phyloP scores from a whole-genome alignment of 2,329 filamentous ascomycete genomes.

The Magnaporthiopsis incrustans region DNA sequence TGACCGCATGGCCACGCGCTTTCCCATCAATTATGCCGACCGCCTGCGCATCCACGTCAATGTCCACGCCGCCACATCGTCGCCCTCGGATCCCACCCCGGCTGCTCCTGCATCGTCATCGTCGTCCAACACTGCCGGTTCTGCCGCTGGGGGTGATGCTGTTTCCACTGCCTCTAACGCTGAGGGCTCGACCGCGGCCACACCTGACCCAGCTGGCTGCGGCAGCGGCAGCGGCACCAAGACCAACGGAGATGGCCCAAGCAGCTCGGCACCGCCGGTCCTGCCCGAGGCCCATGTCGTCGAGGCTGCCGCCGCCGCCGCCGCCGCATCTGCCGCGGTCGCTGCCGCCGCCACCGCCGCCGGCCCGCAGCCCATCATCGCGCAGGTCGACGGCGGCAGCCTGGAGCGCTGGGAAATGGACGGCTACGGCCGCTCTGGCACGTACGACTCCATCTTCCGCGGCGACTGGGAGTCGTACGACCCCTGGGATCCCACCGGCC shows the following conservation, averaged over 20 bases:
- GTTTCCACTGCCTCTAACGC: background rate
- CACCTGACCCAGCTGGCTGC: background rate
- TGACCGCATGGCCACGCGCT: conserved; percentile 50
- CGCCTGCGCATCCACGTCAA: conserved; percentile 58
- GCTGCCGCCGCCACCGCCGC: conserved; percentile 34
- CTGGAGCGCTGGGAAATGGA: conserved; percentile 64
- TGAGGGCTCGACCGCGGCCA: no score
- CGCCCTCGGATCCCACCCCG: background rate
- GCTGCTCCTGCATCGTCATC: background rate
- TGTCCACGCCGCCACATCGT: conserved; percentile 17
- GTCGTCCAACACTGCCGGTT: conserved; percentile 12
- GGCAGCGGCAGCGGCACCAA: background rate
- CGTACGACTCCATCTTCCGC: conserved; percentile 45
- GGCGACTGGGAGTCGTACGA: conserved; percentile 49
- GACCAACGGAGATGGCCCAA: background rate
- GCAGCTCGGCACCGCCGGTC: no score
- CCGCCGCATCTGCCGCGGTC: conserved; percentile 6
- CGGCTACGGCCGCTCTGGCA: conserved; percentile 54
- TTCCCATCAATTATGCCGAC: conserved; percentile 62
- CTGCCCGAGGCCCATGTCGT: background rate
- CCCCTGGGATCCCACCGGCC: conserved; percentile 46
- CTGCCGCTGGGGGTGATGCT: no score
- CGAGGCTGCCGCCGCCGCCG: conserved; percentile 14
- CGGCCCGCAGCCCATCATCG: conserved; percentile 44
- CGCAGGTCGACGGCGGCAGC: conserved; percentile 63